These are phyloP conservation scores for Thielaviopsis cerberus DNA, from an alignment of 2,329 filamentous ascomycete species.

Conservation along the genomic window DNA sequence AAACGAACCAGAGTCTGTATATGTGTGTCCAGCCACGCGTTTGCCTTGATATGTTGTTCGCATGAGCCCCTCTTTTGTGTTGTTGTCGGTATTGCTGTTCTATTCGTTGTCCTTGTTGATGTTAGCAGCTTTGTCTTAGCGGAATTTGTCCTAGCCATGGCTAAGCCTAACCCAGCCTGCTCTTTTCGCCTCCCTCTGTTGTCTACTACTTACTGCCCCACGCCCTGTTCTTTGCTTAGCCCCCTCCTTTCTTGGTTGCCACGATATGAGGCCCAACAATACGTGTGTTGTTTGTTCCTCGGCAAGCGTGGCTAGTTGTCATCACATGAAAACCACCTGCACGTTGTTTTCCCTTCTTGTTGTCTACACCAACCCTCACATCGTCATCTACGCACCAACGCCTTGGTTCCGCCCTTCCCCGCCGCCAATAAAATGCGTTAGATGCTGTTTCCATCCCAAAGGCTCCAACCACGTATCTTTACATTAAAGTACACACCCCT, in stretches of 20 bases:
- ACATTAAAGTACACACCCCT: neutral
- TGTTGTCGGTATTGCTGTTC: neutral
- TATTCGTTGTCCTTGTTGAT: neutral
- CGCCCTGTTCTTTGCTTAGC: neutral
- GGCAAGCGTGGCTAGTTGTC: neutral
- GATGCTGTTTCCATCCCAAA: neutral
- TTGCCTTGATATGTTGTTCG: neutral
- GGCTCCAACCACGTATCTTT: neutral
- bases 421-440: neutral
- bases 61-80: neutral
- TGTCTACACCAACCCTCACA: neutral
- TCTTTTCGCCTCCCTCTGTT: neutral
- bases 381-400: neutral
- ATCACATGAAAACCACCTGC: neutral
- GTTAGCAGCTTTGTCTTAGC: neutral
- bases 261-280: neutral
- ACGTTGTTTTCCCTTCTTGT: neutral
- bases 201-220: neutral
- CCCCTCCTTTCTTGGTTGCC: neutral
- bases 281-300: neutral
- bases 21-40: neutral
- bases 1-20: neutral
- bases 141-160: no score
- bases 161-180: neutral
- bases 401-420: neutral